Percentiles rank a stretch among this genome's conserved stretches.
Conservation (phyloP, 108 stramenopile genomes). For the Parmales sp. region DNA sequence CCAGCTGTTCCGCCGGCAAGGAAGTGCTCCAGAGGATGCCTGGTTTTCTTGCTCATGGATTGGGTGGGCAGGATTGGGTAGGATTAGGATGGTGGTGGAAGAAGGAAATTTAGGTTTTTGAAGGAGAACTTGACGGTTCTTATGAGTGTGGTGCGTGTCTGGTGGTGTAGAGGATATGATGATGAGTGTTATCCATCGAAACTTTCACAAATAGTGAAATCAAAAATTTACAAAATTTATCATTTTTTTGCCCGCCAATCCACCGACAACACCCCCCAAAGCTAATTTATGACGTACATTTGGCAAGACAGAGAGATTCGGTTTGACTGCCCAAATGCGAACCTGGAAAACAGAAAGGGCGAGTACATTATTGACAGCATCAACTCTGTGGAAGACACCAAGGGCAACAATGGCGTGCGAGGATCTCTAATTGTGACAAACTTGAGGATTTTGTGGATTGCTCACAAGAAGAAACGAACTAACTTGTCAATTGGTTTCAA, state of each 20-base stretch:
- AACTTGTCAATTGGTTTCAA: slow-evolving; percentile 41
- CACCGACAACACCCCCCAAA: too few relatives aligned
- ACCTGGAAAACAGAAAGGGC: slow-evolving; percentile 25
- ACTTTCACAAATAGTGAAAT: too few relatives aligned
- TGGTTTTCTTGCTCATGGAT: slow-evolving; percentile 36
- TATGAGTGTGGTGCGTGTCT: too few relatives aligned
- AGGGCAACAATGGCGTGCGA: slow-evolving; percentile 35
- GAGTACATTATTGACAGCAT: slow-evolving; percentile 40
- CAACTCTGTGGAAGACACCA: slow-evolving; percentile 51
- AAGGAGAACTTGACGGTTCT: too few relatives aligned
- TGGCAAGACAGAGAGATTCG: slow-evolving; percentile 56
- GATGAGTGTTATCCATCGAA: too few relatives aligned
- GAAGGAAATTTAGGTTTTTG: background rate
- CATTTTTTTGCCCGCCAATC: too few relatives aligned
- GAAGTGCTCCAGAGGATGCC: slow-evolving; percentile 67
- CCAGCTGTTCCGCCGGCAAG: slow-evolving; percentile 86
- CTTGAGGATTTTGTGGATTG: slow-evolving; percentile 41
- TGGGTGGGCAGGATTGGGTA: background rate
- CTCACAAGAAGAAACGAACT: slow-evolving; percentile 25
- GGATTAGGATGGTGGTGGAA: background rate
- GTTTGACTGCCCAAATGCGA: slow-evolving; percentile 25
- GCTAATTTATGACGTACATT: too few relatives aligned
- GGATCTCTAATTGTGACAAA: slow-evolving; percentile 41
- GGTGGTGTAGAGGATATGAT: too few relatives aligned
- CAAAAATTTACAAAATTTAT: too few relatives aligned